phyloP scores from a whole-genome alignment of 2,329 filamentous ascomycete species.

The Bipolaris oryzae region DNA sequence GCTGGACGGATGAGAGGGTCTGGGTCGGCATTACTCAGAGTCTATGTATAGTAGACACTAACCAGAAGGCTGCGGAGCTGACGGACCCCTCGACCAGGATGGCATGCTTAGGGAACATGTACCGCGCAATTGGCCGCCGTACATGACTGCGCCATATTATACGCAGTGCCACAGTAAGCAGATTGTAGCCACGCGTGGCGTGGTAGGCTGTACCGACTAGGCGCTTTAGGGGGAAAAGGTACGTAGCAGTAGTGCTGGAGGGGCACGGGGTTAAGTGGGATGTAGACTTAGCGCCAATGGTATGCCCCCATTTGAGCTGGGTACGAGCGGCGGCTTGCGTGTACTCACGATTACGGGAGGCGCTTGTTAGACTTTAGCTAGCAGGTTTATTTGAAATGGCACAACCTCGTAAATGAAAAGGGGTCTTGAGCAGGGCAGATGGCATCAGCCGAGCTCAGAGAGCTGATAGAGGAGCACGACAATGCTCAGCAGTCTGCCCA shows the following conservation, averaged over 20 bases:
- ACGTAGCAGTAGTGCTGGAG: constrained; percentile 3
- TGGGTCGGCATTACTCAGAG: not conserved
- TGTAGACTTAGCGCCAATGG: constrained; percentile 2
- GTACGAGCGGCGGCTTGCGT: constrained; percentile 14
- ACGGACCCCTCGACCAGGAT: not conserved
- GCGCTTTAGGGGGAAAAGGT: not conserved
- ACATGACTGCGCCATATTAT: constrained; percentile 4
- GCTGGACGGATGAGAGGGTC: constrained; percentile 22
- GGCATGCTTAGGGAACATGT: not conserved
- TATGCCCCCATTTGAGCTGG: constrained; percentile 1
- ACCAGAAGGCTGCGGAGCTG: not conserved
- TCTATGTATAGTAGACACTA: not conserved
- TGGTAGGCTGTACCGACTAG: not conserved
- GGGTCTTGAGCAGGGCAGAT: not conserved
- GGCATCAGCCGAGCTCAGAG: no score
- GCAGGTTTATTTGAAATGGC: not conserved
- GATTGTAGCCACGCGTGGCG: constrained; percentile 1
- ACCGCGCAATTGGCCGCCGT: not conserved
- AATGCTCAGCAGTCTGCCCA: not conserved
- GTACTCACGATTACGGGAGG: constrained; percentile 5
- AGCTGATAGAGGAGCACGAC: not conserved
- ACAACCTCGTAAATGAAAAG: not conserved
- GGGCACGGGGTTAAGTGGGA: not conserved
- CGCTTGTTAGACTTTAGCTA: constrained; percentile 5
- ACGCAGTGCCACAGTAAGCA: constrained; percentile 1